Percentiles rank a stretch among this genome's conserved stretches.
Evolutionary conservation across 768 basidiomycete genomes (phyloP).

Genomic region (Pleurotus djamor): DNA sequence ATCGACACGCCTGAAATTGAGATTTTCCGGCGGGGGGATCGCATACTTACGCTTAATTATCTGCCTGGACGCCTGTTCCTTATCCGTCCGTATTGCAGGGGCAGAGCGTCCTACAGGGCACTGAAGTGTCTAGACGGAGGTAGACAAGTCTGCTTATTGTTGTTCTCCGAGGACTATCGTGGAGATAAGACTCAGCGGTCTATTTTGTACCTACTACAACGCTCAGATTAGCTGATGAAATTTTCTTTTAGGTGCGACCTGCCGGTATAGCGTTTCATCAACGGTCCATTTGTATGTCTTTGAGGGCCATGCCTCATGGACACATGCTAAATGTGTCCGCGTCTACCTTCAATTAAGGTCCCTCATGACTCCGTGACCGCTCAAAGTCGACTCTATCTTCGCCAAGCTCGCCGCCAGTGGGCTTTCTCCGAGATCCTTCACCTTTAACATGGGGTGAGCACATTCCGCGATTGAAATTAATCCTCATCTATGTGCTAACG

Average conservation of each 20-base stretch:
- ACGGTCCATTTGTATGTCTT: background rate
- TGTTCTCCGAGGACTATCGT: conserved; percentile 21
- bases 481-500: background rate
- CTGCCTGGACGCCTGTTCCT: conserved; percentile 23
- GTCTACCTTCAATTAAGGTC: background rate
- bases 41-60: background rate
- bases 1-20: too few relatives aligned
- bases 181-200: conserved; percentile 12
- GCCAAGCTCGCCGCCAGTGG: background rate
- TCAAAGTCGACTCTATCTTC: background rate
- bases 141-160: conserved; percentile 24
- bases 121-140: conserved; percentile 23
- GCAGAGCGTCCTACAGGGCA: conserved; percentile 23
- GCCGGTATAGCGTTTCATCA: background rate
- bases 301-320: background rate
- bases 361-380: background rate
- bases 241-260: background rate
- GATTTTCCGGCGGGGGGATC: background rate
- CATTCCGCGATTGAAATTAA: background rate
- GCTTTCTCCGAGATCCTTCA: background rate
- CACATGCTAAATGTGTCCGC: background rate
- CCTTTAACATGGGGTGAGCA: background rate
- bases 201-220: background rate
- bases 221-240: background rate
- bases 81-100: conserved; percentile 25